Percentiles rank a stretch among this genome's conserved stretches.
phyloP scores from a whole-genome alignment of 257 asterid species.

The Penstemon barbatus region DNA sequence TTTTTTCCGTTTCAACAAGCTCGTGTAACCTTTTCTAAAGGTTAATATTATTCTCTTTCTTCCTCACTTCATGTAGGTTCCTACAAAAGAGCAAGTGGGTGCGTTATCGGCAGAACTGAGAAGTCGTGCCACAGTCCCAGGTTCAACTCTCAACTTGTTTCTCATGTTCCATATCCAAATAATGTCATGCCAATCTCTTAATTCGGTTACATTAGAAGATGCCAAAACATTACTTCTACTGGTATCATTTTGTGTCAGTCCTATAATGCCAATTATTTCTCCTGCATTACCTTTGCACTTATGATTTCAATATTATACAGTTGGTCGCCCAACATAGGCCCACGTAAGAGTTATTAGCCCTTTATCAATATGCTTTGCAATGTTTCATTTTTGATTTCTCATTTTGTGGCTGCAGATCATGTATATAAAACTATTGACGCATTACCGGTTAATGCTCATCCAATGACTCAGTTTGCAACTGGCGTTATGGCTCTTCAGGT shows the following conservation, averaged over 20 bases:
- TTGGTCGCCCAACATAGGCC: too few species aligned
- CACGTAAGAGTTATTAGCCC: too few species aligned
- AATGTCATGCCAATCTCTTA: not conserved
- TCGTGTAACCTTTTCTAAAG: not conserved
- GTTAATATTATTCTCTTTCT: slow-evolving; percentile 13
- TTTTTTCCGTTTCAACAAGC: too few species aligned
- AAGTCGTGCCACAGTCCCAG: slow-evolving; percentile 89
- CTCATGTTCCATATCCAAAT: not conserved
- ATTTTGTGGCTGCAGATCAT: slow-evolving; percentile 62
- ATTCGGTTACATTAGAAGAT: slow-evolving; percentile 7
- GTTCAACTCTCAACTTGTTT: slow-evolving; percentile 42
- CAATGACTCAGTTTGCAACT: slow-evolving; percentile 94
- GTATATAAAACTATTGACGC: slow-evolving; percentile 81
- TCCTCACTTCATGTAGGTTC: slow-evolving; percentile 56
- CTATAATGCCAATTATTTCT: too few species aligned
- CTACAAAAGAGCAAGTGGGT: slow-evolving; percentile 90
- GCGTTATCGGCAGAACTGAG: slow-evolving; percentile 82
- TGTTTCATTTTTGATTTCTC: slow-evolving; percentile 22
- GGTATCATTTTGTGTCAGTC: too few species aligned
- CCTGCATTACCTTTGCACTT: too few species aligned
- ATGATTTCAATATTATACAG: too few species aligned
- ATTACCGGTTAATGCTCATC: slow-evolving; percentile 79
- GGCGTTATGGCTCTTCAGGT: slow-evolving; percentile 99
- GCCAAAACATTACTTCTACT: not conserved
- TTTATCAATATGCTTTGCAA: too few species aligned